A percentile compares a stretch with the other conserved stretches of the same genome.
Evolutionary conservation across 2,329 filamentous ascomycete species (phyloP).

Genomic region (Massarina eburnea): DNA sequence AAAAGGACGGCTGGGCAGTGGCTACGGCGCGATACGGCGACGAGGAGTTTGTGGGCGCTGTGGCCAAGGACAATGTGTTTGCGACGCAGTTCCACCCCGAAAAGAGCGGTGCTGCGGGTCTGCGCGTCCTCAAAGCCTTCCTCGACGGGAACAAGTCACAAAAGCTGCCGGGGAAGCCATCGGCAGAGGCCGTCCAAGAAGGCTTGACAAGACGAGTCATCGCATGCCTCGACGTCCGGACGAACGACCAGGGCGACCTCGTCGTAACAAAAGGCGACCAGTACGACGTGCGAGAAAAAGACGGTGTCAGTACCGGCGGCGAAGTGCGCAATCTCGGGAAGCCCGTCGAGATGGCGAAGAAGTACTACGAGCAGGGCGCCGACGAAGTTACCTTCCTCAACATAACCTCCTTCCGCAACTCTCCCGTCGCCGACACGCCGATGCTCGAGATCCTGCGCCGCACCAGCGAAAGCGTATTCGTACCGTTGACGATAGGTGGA

Average conservation of each 20-base stretch:
- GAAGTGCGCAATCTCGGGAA: constrained; percentile 92
- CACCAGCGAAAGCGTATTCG: constrained; percentile 89
- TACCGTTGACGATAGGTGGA: constrained; percentile 91
- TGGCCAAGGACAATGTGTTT: constrained; percentile 82
- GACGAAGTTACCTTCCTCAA: constrained; percentile 98
- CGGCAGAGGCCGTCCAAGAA: constrained; percentile 48
- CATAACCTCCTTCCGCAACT: constrained; percentile 97
- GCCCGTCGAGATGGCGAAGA: constrained; percentile 89
- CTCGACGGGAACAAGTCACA: constrained; percentile 68
- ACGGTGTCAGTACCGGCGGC: constrained; percentile 55
- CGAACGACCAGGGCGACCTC: constrained; percentile 91
- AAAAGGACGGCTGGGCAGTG: constrained; percentile 85
- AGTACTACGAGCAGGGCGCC: constrained; percentile 94
- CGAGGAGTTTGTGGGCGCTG: constrained; percentile 88
- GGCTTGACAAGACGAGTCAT: constrained; percentile 92
- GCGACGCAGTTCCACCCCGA: constrained; percentile 98
- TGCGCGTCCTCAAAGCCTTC: constrained; percentile 83
- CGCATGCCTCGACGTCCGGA: constrained; percentile 91
- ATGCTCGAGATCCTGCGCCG: constrained; percentile 93
- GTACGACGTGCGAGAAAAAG: constrained; percentile 95
- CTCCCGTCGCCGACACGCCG: constrained; percentile 84
- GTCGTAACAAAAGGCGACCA: constrained; percentile 99
- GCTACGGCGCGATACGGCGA: constrained; percentile 84
- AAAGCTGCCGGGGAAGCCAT: constrained; percentile 49
- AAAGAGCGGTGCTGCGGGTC: constrained; percentile 88